Percentiles rank a stretch among this genome's conserved stretches.
phyloP scores from a whole-genome alignment of 257 asterid species.

The Anisodus tanguticus region DNA sequence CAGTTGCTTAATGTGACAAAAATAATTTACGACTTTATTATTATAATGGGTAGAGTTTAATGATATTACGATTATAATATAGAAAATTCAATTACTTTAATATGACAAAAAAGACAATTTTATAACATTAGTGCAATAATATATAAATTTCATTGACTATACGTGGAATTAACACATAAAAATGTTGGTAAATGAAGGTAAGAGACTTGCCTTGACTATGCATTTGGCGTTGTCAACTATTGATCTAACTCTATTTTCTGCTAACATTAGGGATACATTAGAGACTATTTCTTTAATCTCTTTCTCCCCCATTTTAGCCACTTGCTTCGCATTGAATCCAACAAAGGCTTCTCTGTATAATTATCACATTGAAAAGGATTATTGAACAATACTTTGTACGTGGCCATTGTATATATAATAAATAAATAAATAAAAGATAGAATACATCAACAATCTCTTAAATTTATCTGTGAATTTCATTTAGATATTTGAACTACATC shows the following conservation, averaged over 20 bases:
- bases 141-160: background rate
- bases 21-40: background rate
- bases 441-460: too few species aligned
- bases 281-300: conserved; percentile 60
- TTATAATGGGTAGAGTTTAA: background rate
- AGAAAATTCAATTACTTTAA: background rate
- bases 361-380: background rate
- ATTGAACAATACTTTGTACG: background rate
- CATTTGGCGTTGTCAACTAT: conserved; percentile 85
- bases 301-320: conserved; percentile 75
- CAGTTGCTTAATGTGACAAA: background rate
- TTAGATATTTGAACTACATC: too few species aligned
- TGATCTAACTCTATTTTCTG: conserved; percentile 77
- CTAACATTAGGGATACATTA: conserved; percentile 56
- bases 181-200: background rate
- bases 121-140: background rate
- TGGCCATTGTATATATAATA: background rate
- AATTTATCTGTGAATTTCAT: too few species aligned
- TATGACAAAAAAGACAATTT: background rate
- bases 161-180: too few species aligned
- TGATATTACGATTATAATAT: too few species aligned
- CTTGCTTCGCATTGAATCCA: conserved; percentile 68
- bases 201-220: conserved; percentile 66
- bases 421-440: background rate
- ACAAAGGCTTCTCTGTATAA: conserved; percentile 62